These are phyloP conservation scores for Moricandia arvensis DNA, from an alignment of 345 rosid genomes.

Conservation along the genomic window DNA sequence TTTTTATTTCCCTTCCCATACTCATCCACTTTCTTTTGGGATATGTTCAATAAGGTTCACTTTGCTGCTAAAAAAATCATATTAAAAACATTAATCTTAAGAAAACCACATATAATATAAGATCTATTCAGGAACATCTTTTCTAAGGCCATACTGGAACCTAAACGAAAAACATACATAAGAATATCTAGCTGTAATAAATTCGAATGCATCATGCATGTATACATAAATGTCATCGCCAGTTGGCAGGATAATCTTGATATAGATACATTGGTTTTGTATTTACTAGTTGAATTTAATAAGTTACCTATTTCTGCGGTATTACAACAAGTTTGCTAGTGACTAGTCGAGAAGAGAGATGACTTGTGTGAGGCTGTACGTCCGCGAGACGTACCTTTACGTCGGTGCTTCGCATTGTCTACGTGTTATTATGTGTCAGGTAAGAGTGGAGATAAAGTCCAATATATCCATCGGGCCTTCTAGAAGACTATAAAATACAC, in stretches of 20 bases:
- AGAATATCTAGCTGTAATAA: neutral
- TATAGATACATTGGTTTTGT: neutral
- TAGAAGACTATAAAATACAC: neutral
- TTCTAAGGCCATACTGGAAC: neutral
- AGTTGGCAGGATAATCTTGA: neutral
- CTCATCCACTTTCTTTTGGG: conserved; percentile 2
- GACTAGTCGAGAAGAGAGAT: neutral
- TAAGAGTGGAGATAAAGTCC: neutral
- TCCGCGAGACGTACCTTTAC: conserved; percentile 19
- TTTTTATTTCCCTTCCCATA: neutral
- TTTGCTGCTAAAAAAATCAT: neutral
- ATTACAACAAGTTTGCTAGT: neutral
- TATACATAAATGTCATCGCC: neutral
- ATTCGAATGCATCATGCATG: neutral
- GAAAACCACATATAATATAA: neutral
- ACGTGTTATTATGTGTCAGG: conserved; percentile 3
- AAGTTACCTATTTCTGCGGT: neutral
- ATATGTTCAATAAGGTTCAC: neutral
- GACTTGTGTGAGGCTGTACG: conserved; percentile 11
- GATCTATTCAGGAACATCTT: neutral
- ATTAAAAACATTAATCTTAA: neutral
- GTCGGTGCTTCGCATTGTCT: conserved; percentile 4
- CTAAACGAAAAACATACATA: neutral
- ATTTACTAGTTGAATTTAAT: neutral
- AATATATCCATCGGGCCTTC: neutral